Conservation (phyloP, 768 basidiomycete genomes). For the Termitomyces sp. region DNA sequence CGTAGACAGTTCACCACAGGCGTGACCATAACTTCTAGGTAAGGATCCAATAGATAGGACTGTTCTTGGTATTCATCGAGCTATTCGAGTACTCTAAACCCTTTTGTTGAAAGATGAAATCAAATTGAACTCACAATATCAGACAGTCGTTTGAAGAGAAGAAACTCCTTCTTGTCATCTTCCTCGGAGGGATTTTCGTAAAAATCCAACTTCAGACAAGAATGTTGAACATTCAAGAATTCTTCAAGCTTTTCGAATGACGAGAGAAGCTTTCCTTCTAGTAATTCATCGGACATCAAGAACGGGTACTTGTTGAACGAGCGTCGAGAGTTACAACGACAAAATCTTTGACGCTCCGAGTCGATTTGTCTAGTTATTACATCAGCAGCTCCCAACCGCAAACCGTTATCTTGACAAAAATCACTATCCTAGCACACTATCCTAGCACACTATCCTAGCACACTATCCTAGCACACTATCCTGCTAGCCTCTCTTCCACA, state of each 20-base stretch:
- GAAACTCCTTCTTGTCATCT: slow-evolving; percentile 37
- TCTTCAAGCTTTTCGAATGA: slow-evolving; percentile 61
- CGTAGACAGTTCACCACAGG: slow-evolving; percentile 70
- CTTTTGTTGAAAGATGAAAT: neutral
- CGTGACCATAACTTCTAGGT: slow-evolving; percentile 69
- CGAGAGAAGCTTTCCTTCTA: slow-evolving; percentile 42
- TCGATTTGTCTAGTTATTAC: neutral
- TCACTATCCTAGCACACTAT: neutral
- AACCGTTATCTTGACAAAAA: neutral
- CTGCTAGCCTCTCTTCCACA: neutral
- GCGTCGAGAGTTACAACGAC: too few species aligned
- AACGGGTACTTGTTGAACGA: too few species aligned
- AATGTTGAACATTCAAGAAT: slow-evolving; percentile 46
- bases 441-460: neutral
- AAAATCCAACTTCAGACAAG: slow-evolving; percentile 45
- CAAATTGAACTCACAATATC: slow-evolving; percentile 40
- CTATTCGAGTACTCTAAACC: slow-evolving; percentile 32
- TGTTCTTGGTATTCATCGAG: slow-evolving; percentile 91
- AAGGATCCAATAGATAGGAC: slow-evolving; percentile 87
- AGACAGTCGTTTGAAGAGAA: slow-evolving; percentile 35
- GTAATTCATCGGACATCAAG: slow-evolving; percentile 28
- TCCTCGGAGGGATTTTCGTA: slow-evolving; percentile 34
- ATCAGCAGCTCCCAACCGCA: neutral
- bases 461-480: neutral
- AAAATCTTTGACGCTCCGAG: too few species aligned